A percentile compares a stretch with the other conserved stretches of the same genome.
Conservation (phyloP, 805 yeast species). For the Hanseniaspora meyeri region DNA sequence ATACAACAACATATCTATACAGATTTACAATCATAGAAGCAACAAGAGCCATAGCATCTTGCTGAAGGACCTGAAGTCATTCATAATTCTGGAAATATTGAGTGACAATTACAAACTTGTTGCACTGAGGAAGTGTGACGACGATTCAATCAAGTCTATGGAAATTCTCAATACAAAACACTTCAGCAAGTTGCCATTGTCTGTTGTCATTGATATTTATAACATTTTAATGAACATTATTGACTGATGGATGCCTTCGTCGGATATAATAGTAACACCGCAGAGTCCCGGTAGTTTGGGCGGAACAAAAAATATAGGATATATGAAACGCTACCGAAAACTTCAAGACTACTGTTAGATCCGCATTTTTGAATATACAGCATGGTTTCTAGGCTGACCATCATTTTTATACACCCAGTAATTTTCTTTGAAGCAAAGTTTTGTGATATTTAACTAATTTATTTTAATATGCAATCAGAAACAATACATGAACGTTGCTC, state of each 20-base stretch:
- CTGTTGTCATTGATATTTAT: slow-evolving; percentile 2
- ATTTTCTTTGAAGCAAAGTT: too few species aligned
- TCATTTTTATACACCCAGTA: too few species aligned
- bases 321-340: too few species aligned
- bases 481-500: too few species aligned
- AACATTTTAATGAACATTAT: background rate
- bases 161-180: background rate
- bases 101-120: background rate
- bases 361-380: too few species aligned
- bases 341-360: too few species aligned
- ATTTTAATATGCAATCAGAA: too few species aligned
- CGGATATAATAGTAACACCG: background rate
- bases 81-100: background rate
- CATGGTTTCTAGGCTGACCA: too few species aligned
- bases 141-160: background rate
- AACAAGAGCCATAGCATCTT: background rate
- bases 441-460: too few species aligned
- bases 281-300: too few species aligned
- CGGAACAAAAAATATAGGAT: too few species aligned
- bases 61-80: background rate
- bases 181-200: background rate
- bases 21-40: background rate
- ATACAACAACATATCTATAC: background rate
- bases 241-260: background rate
- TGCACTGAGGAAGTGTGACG: background rate